Evolutionary conservation across 2,329 filamentous ascomycete genomes (phyloP).

Genomic region (Diplodia corticola): DNA sequence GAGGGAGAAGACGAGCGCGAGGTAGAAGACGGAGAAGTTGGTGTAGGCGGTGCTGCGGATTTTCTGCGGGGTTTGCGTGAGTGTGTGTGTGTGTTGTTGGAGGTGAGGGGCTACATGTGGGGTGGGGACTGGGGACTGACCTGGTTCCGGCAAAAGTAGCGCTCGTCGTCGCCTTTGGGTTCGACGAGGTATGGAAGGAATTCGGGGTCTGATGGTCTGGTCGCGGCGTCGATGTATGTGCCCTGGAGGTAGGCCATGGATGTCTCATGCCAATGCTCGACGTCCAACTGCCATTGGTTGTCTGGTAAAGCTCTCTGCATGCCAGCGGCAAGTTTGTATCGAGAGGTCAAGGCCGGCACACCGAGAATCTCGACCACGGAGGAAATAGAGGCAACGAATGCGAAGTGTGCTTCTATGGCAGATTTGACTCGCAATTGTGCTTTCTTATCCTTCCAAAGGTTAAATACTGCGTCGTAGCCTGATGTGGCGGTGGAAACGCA

Average conservation of each 20-base stretch:
- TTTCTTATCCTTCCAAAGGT: background rate
- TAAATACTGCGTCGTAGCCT: background rate
- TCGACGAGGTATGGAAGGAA: too few species aligned
- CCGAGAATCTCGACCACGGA: too few species aligned
- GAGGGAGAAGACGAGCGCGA: conserved; percentile 28
- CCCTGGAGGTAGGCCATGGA: conserved; percentile 19
- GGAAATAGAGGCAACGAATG: too few species aligned
- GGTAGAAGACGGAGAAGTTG: conserved; percentile 29
- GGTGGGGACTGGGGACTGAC: too few species aligned
- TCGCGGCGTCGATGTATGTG: background rate
- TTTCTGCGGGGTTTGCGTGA: conserved; percentile 21
- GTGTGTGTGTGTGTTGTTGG: too few species aligned
- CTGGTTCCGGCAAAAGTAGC: too few species aligned
- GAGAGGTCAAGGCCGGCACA: too few species aligned
- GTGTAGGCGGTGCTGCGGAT: conserved; percentile 26
- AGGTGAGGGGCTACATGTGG: too few species aligned
- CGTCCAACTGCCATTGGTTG: conserved; percentile 26
- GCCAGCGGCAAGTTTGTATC: background rate
- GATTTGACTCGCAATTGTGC: background rate
- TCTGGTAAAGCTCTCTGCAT: background rate
- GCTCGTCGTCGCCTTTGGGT: too few species aligned
- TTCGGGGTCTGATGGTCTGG: too few species aligned
- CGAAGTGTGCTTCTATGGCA: background rate
- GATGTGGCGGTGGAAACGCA: background rate
- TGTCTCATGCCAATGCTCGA: conserved; percentile 20